Evolutionary conservation across 139 green algal genomes (phyloP).

Genomic region (Chlorella sp.): DNA sequence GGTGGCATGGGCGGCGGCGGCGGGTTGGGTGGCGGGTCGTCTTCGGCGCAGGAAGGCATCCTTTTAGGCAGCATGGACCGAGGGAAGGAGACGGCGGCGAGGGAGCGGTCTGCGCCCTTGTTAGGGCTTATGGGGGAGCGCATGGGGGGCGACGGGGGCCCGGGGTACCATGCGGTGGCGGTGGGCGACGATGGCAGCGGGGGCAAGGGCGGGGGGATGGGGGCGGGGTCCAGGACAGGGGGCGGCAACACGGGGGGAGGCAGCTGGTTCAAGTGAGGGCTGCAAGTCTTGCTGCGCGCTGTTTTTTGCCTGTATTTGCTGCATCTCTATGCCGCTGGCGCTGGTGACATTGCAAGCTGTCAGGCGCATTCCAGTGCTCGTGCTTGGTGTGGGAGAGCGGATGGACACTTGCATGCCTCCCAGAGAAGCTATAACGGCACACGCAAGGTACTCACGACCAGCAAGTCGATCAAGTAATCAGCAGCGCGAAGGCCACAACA

Average conservation of each 20-base stretch:
- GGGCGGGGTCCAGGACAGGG: neutral
- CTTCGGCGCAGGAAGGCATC: neutral
- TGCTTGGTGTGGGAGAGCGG: no score
- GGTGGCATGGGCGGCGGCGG: no score
- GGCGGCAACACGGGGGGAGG: neutral
- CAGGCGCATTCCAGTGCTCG: neutral
- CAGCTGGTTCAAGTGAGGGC: neutral
- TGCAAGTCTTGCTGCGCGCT: neutral
- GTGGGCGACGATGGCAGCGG: neutral
- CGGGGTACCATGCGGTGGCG: neutral
- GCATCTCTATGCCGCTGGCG: no score
- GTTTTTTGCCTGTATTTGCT: neutral
- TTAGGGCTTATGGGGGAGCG: neutral
- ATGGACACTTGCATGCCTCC: no score
- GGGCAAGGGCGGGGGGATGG: neutral
- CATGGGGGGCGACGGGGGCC: no score
- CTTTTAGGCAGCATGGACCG: neutral
- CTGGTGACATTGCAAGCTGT: neutral
- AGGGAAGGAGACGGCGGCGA: neutral
- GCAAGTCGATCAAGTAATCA: no score
- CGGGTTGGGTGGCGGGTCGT: no score
- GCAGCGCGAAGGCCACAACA: no score
- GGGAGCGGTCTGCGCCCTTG: neutral
- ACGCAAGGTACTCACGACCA: no score
- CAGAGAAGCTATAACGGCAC: no score